Conservation (phyloP, 176 grass and related monocot genomes). For the Carex pumila region DNA sequence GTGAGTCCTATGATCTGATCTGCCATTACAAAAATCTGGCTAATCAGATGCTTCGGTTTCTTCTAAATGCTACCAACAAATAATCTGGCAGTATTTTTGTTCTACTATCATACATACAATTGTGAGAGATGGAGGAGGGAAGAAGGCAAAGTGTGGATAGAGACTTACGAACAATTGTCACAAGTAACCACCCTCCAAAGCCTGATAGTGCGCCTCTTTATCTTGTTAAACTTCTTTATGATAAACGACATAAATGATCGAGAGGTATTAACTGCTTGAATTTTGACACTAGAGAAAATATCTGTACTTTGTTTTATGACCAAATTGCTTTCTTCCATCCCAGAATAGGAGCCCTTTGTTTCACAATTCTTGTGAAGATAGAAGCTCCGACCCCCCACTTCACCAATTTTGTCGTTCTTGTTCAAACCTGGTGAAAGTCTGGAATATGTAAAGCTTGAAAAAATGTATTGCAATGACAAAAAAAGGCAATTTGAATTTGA, state of each 20-base stretch:
- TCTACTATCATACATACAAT: neutral
- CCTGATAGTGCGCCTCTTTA: slow-evolving; percentile 30
- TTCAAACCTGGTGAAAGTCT: slow-evolving; percentile 41
- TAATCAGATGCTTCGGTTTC: slow-evolving; percentile 1
- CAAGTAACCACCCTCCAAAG: slow-evolving; percentile 39
- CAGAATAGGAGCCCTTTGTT: slow-evolving; percentile 21
- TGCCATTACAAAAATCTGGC: slow-evolving; percentile 12
- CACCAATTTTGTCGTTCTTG: slow-evolving; percentile 74
- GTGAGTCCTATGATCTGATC: neutral
- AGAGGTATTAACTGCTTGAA: neutral
- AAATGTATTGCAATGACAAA: neutral
- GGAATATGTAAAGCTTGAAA: slow-evolving; percentile 12
- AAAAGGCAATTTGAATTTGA: neutral
- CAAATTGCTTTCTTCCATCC: slow-evolving; percentile 10
- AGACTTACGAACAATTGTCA: slow-evolving; percentile 15
- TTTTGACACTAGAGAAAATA: neutral
- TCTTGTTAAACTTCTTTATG: slow-evolving; percentile 26
- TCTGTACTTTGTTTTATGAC: neutral
- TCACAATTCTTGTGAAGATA: slow-evolving; percentile 62
- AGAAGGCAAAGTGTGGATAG: neutral
- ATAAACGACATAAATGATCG: slow-evolving; percentile 30
- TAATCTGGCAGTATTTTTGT: neutral
- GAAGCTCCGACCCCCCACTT: slow-evolving; percentile 68
- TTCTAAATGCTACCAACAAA: neutral
- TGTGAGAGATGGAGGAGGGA: neutral